Base-by-base conservation (phyloP, 495 filamentous ascomycete species). In the Penicillium antarcticum region DNA sequence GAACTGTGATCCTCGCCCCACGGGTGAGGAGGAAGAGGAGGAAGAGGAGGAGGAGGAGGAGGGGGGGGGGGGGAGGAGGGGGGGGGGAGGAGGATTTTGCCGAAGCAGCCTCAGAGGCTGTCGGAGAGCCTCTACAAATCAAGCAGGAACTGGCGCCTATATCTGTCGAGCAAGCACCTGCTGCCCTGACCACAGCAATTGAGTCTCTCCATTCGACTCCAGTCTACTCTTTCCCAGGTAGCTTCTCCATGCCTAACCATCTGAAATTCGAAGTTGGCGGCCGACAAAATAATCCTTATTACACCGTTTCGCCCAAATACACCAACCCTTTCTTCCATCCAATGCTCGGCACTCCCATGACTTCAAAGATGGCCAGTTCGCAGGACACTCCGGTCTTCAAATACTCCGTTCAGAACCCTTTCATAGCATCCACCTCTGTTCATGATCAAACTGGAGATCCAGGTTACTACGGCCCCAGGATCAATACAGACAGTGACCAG, bases 401-500 rank as follows among this genome's bases (percentile, higher is more conserved):
- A 26, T 71, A 72, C 19, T 24, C 70, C 11, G 52, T 52, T 0
- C 56, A 58, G 1, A 45, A 63, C 7, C 43, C 60, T 2, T 71
- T 69, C 43, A 52, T 62, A 5, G 36, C 56, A 14, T 58, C 70
- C 0, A 53, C 66, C 51, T 45, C 66, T 33, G 42, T 52, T 48
- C 46, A 53, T 55, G 17, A 53, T 54, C 65, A 52, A 56, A 51
- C 9, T 42, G 34, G 60, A 0, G 23, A 23, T 23, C 21, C 59
- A 12, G 48, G 51, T 38, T 63, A 68, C 4, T 67, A 59, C 31
- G 67, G 69, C n/a, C 31, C 56, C 14, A 74, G 70, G 68, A 50
- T 58, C 10, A 23, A 23, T 23, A 62, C 72, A 5, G 52, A 63
- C 5, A 71, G 68, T 58, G 63, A 70, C n/a, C 70, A 64, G 36